phyloP scores from a whole-genome alignment of 179 eudicot species.

The Beta corolliflora region DNA sequence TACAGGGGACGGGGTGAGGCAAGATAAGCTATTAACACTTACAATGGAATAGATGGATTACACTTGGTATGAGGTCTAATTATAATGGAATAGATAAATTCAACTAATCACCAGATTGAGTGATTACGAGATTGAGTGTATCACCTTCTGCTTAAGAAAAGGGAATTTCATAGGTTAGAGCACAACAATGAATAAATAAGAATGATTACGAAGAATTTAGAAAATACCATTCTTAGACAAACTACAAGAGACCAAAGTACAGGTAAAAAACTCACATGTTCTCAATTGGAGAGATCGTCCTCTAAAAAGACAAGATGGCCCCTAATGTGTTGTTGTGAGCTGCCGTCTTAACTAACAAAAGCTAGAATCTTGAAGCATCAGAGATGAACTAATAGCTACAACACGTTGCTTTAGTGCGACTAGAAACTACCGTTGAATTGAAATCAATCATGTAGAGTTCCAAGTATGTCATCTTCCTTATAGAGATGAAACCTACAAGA shows the following conservation, averaged over 20 bases:
- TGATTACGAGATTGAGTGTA: too few relatives aligned
- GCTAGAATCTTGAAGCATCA: constrained; percentile 10
- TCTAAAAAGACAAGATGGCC: constrained; percentile 5
- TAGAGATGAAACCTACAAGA: too few relatives aligned
- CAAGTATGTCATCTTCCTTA: too few relatives aligned
- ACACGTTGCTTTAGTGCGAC: too few relatives aligned
- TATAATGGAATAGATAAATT: background rate
- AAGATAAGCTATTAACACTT: too few relatives aligned
- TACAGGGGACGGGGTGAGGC: too few relatives aligned
- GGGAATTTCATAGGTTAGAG: constrained; percentile 15
- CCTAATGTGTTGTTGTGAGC: background rate
- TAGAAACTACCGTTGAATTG: too few relatives aligned
- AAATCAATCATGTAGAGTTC: too few relatives aligned
- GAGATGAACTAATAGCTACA: too few relatives aligned
- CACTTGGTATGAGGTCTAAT: background rate
- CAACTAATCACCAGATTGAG: constrained; percentile 67
- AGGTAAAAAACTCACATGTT: constrained; percentile 5
- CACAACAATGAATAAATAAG: too few relatives aligned
- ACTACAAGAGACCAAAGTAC: background rate
- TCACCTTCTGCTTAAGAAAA: constrained; percentile 56
- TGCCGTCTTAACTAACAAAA: constrained; percentile 5
- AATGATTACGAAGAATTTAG: background rate
- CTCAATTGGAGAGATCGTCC: background rate
- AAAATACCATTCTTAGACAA: background rate
- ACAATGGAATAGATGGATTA: too few relatives aligned